phyloP scores from a whole-genome alignment of 2,329 filamentous ascomycete genomes.

The Epichloe elymi region DNA sequence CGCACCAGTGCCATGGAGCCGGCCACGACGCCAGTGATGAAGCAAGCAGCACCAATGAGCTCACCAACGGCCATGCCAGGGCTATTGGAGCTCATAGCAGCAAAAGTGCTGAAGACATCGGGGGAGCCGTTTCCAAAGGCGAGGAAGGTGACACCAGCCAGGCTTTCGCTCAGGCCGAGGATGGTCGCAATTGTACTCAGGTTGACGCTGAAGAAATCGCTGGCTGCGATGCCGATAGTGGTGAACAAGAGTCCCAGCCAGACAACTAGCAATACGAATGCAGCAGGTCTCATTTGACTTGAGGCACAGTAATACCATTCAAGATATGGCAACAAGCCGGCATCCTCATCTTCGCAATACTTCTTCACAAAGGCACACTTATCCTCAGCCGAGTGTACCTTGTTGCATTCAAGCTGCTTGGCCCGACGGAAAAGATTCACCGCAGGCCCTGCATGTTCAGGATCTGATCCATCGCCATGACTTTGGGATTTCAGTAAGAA shows the following conservation, averaged over 20 bases:
- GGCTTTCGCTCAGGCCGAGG: conserved; percentile 85
- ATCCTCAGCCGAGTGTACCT: conserved; percentile 64
- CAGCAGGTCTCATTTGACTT: conserved; percentile 53
- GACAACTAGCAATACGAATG: conserved; percentile 62
- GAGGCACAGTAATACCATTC: conserved; percentile 81
- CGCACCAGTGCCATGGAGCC: conserved; percentile 95
- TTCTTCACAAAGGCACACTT: conserved; percentile 75
- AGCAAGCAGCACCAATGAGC: conserved; percentile 84
- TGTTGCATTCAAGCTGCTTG: conserved; percentile 48
- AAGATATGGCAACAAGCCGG: conserved; percentile 79
- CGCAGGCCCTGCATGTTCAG: not conserved
- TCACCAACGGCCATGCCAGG: conserved; percentile 95
- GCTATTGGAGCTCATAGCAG: conserved; percentile 92
- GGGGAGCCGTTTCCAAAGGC: conserved; percentile 97
- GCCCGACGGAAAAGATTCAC: conserved; percentile 13
- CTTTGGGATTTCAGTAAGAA: conserved; percentile 18
- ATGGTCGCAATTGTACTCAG: conserved; percentile 83
- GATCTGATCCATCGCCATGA: conserved; percentile 2
- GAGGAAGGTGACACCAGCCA: conserved; percentile 91
- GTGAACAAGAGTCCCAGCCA: conserved; percentile 90
- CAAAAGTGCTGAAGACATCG: conserved; percentile 97
- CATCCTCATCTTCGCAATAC: conserved; percentile 81
- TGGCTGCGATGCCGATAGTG: conserved; percentile 93
- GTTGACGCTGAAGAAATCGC: conserved; percentile 97
- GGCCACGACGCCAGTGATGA: conserved; percentile 92